Evolutionary conservation across 495 filamentous ascomycete species (phyloP), one percentile per base, ranked within the genome.

Genomic region (Annulohypoxylon nitens): DNA sequence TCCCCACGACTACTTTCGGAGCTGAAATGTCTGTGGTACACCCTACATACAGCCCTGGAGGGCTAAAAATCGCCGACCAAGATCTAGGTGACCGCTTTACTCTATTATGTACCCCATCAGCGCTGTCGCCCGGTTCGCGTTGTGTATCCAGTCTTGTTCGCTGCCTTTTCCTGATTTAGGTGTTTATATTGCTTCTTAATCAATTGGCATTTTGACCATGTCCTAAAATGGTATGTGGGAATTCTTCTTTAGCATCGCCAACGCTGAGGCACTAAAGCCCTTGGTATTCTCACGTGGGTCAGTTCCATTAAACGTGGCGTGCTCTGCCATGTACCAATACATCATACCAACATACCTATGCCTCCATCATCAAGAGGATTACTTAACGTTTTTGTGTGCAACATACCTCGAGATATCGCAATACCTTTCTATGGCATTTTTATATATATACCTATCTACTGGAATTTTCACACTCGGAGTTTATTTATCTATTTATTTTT

Each of bases 11-110:
- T 9, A 11, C 33, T 16, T n/a, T 20, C 33, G 36, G 66, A 57
- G 67, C 48, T 58, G 14, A 53, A 71, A 71, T 30, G 36, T 75
- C 72, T 67, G 67, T 71, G 67, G 67, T 53, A 66, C 53, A 57
- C 30, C 26, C 36, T 69, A 69, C 66, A 34, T 71, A 75, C 72
- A 61, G 12, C 39, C 36, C 39, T 43, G 12, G 4, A 43, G 60
- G 67, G 67, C 60, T 67, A 72, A 74, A 75, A 75, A 69, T 71
- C 67, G 64, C 72, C 72, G 67, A 75, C 59, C 59, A 67, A 75
- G 72, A 75, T 75, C 72, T 71, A 47, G 59, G 43, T 59, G 48
- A 60, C 51, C 64, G 59, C 30, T 50, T 63, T 53, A 14, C n/a
- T 37, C 50, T 67, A 6, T 6, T 30, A 30, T 30, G 30, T 30